These are phyloP conservation scores for Anisodus tanguticus DNA, from an alignment of 257 asterid species.

Conservation along the genomic window DNA sequence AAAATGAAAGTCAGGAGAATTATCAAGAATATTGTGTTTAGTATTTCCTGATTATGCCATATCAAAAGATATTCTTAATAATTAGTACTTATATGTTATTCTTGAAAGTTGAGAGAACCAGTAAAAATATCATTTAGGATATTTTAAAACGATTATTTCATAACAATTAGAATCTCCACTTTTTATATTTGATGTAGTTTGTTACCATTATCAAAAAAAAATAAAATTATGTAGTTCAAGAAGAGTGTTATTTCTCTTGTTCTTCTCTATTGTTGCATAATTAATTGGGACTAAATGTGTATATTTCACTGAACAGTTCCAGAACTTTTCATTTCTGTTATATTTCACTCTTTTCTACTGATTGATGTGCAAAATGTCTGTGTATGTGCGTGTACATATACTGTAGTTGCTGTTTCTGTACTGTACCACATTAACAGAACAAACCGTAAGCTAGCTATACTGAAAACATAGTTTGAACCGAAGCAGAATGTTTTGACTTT, in stretches of 20 bases:
- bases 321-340: neutral
- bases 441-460: neutral
- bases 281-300: neutral
- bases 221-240: neutral
- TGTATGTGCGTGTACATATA: neutral
- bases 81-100: neutral
- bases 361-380: neutral
- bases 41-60: neutral
- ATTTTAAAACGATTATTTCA: neutral
- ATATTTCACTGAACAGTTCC: neutral
- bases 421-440: neutral
- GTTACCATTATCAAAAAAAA: too few relatives aligned
- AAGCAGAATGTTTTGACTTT: conserved; percentile 41
- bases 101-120: neutral
- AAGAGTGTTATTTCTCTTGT: neutral
- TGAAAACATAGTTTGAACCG: neutral
- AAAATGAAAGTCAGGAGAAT: neutral
- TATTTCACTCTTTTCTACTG: neutral
- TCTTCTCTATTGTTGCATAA: neutral
- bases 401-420: neutral
- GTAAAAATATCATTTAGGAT: neutral
- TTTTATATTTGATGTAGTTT: neutral
- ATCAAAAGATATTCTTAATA: neutral
- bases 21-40: neutral
- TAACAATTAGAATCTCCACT: neutral